A percentile compares a stretch with the other conserved stretches of the same genome.
Conservation (phyloP, 2,329 filamentous ascomycete species). For the Mycocentrospora acerina region DNA sequence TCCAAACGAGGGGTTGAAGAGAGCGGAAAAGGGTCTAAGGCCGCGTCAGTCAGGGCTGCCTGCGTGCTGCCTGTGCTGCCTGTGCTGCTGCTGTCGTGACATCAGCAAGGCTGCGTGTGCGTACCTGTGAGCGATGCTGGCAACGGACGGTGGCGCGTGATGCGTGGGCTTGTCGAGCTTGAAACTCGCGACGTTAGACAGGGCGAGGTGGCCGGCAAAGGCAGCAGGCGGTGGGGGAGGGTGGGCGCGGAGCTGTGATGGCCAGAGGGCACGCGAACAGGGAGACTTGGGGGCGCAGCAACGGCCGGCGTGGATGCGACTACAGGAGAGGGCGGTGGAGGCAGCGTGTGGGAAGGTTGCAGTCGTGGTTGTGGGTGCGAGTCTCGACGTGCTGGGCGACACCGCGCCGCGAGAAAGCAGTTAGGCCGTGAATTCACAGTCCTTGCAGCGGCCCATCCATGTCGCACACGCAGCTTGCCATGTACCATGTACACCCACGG, state of each 20-base stretch:
- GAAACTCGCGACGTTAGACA: conserved; percentile 25
- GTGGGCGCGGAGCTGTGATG: too few relatives aligned
- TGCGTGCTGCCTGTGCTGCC: too few relatives aligned
- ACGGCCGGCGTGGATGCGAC: conserved; percentile 18
- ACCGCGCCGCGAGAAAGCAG: too few relatives aligned
- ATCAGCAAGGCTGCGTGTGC: conserved; percentile 21
- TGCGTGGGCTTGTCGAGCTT: conserved; percentile 35
- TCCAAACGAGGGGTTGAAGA: conserved; percentile 42
- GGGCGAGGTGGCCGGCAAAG: too few relatives aligned
- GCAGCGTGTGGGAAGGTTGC: conserved; percentile 12
- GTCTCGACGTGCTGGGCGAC: too few relatives aligned
- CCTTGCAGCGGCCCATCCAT: too few relatives aligned
- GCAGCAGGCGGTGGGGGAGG: conserved; percentile 11
- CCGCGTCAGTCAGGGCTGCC: conserved; percentile 30
- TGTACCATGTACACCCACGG: too few relatives aligned
- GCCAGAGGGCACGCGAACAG: conserved; percentile 14
- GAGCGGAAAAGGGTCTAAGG: conserved; percentile 31
- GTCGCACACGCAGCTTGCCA: too few relatives aligned
- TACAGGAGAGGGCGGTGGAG: conserved; percentile 16
- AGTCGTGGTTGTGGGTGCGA: conserved; percentile 21
- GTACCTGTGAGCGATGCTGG: conserved; percentile 35
- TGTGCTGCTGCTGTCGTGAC: conserved; percentile 18
- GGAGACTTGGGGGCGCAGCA: conserved; percentile 25
- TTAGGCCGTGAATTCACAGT: too few relatives aligned
- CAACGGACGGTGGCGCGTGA: conserved; percentile 37